Evolutionary conservation across 108 stramenopile species (phyloP).

Genomic region (Cyclotella choctawhatcheeana): DNA sequence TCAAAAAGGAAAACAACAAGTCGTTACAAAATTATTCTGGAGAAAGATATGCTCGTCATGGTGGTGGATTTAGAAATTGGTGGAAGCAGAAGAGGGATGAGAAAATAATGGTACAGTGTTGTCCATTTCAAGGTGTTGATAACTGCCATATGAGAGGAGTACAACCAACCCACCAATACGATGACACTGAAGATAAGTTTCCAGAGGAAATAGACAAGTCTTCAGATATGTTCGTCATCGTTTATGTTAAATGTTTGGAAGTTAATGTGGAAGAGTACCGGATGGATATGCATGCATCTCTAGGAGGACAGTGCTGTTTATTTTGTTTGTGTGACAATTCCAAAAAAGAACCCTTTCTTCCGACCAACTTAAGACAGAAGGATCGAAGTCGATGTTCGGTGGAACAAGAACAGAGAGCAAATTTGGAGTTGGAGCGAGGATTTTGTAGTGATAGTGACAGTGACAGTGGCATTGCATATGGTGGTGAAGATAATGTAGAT

Average conservation of each 20-base stretch:
- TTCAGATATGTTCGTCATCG: no score
- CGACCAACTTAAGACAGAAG: not conserved
- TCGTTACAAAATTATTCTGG: not conserved
- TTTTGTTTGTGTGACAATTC: slow-evolving; percentile 3
- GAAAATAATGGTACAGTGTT: not conserved
- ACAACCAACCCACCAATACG: not conserved
- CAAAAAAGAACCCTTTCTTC: no score
- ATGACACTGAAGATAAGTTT: not conserved
- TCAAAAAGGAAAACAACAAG: no score
- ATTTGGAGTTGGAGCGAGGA: no score
- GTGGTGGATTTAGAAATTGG: not conserved
- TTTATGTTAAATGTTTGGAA: not conserved
- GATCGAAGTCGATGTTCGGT: not conserved
- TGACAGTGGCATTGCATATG: no score
- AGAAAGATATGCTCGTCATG: not conserved
- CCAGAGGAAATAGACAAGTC: not conserved
- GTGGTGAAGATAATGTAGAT: no score
- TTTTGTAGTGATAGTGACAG: no score
- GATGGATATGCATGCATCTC: not conserved
- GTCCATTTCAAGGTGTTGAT: no score
- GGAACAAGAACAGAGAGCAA: not conserved
- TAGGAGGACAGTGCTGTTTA: not conserved
- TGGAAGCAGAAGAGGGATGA: not conserved
- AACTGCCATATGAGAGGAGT: no score
- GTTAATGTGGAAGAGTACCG: not conserved